Conservation (phyloP, 345 rosid genomes). For the Salix caprea region DNA sequence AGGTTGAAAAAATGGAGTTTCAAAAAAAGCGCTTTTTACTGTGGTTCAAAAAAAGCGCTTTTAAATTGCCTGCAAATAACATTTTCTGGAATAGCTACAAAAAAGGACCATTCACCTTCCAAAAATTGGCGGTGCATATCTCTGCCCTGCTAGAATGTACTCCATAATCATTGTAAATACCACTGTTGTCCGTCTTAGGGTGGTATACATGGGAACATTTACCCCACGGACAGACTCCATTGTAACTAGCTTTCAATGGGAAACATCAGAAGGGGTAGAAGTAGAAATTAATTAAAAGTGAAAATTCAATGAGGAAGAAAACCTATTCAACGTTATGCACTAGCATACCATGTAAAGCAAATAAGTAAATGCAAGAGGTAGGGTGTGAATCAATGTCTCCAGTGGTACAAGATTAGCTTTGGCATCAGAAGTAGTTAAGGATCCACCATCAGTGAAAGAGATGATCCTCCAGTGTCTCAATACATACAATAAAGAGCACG, state of each 20-base stretch:
- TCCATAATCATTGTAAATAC: slow-evolving; percentile 93
- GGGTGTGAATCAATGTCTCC: slow-evolving; percentile 64
- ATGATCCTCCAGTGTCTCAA: slow-evolving; percentile 66
- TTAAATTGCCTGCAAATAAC: not conserved
- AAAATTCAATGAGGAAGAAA: not conserved
- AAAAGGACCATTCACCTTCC: slow-evolving; percentile 57
- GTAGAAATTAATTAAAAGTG: slow-evolving; percentile 8
- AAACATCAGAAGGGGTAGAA: slow-evolving; percentile 11
- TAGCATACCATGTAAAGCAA: slow-evolving; percentile 82
- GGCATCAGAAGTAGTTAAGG: slow-evolving; percentile 44
- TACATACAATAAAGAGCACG: slow-evolving; percentile 64
- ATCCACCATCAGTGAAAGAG: slow-evolving; percentile 56
- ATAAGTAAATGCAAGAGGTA: slow-evolving; percentile 74
- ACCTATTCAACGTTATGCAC: not conserved
- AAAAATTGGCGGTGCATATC: slow-evolving; percentile 58
- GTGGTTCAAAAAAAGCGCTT: too few relatives aligned
- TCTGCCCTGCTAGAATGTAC: slow-evolving; percentile 73
- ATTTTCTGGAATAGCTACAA: slow-evolving; percentile 1
- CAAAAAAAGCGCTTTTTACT: too few relatives aligned
- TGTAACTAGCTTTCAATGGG: slow-evolving; percentile 67
- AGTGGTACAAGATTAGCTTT: slow-evolving; percentile 49
- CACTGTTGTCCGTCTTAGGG: slow-evolving; percentile 92
- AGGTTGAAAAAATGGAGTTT: too few relatives aligned
- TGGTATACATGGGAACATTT: slow-evolving; percentile 98
- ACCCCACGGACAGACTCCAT: slow-evolving; percentile 98